phyloP scores from a whole-genome alignment of 2,329 filamentous ascomycete species.

The Fusarium armeniacum region DNA sequence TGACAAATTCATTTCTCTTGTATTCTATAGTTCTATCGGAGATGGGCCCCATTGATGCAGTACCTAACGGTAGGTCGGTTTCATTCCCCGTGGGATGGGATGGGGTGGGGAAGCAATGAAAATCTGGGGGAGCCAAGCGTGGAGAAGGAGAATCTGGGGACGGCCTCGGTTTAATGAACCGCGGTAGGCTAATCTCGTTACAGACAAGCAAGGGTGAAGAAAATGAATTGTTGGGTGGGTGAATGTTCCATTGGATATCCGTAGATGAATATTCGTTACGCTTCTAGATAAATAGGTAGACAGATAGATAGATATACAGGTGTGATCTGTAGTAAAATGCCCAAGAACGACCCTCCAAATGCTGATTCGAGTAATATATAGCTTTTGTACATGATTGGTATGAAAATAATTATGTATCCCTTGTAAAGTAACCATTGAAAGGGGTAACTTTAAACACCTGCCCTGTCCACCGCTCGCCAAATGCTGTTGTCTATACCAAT shows the following conservation, averaged over 20 bases:
- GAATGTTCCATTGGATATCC: constrained; percentile 18
- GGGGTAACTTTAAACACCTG: constrained; percentile 33
- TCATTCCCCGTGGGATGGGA: constrained; percentile 19
- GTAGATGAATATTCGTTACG: constrained; percentile 16
- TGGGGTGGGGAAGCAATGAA: constrained; percentile 33
- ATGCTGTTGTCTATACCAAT: constrained; percentile 36
- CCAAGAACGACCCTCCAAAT: constrained; percentile 10
- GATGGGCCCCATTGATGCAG: constrained; percentile 8
- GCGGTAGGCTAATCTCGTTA: constrained; percentile 16
- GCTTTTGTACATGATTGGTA: constrained; percentile 39
- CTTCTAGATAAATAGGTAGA: constrained; percentile 25
- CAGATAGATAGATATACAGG: constrained; percentile 7
- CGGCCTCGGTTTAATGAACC: constrained; percentile 18
- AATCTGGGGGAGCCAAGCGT: constrained; percentile 40
- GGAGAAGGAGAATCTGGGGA: constrained; percentile 29
- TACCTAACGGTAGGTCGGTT: background rate
- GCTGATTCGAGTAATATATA: constrained; percentile 19
- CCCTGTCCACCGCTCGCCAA: constrained; percentile 38
- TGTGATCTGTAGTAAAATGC: constrained; percentile 7
- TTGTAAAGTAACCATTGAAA: constrained; percentile 10
- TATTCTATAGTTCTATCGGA: constrained; percentile 8
- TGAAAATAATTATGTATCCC: constrained; percentile 22
- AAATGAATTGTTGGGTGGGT: background rate
- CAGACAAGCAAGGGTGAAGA: background rate
- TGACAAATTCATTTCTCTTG: constrained; percentile 26